Percentiles rank a stretch among this genome's conserved stretches.
phyloP scores from a whole-genome alignment of 306 rosid genomes.

The Medicago arabica region DNA sequence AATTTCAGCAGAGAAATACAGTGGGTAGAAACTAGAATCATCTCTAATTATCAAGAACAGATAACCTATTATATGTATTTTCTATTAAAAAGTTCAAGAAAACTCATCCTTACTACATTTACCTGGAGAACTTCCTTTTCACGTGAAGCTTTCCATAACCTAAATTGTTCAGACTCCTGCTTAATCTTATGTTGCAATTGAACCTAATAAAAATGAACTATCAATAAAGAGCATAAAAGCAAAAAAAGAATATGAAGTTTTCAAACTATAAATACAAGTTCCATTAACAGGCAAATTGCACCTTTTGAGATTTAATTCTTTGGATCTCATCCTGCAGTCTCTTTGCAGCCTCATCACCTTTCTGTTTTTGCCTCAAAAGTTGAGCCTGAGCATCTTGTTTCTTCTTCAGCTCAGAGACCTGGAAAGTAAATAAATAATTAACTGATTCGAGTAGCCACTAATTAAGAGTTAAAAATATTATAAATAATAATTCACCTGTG shows the following conservation, averaged over 20 bases:
- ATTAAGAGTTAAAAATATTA: constrained; percentile 19
- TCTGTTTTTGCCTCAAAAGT: constrained; percentile 86
- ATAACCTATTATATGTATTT: not conserved
- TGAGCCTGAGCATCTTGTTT: constrained; percentile 98
- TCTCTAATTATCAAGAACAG: too few species aligned
- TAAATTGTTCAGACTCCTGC: constrained; percentile 97
- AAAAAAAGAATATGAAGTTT: not conserved
- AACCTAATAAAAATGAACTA: constrained; percentile 57
- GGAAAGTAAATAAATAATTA: constrained; percentile 48
- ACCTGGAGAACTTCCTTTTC: constrained; percentile 99
- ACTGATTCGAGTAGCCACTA: constrained; percentile 16
- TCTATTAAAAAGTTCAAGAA: not conserved
- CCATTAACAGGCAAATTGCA: constrained; percentile 13
- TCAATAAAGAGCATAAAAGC: not conserved
- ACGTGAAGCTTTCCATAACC: constrained; percentile 91
- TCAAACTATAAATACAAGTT: constrained; percentile 13
- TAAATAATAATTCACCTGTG: constrained; percentile 65
- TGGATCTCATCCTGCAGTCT: constrained; percentile 95
- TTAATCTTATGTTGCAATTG: constrained; percentile 97
- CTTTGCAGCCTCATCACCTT: constrained; percentile 90
- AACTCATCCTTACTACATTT: constrained; percentile 25
- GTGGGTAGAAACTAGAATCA: not conserved
- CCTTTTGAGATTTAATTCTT: constrained; percentile 95
- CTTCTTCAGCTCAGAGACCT: constrained; percentile 90
- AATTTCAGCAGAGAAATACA: not conserved